Evolutionary conservation across 2,329 filamentous ascomycete species (phyloP).

Genomic region (Neurospora sp.): DNA sequence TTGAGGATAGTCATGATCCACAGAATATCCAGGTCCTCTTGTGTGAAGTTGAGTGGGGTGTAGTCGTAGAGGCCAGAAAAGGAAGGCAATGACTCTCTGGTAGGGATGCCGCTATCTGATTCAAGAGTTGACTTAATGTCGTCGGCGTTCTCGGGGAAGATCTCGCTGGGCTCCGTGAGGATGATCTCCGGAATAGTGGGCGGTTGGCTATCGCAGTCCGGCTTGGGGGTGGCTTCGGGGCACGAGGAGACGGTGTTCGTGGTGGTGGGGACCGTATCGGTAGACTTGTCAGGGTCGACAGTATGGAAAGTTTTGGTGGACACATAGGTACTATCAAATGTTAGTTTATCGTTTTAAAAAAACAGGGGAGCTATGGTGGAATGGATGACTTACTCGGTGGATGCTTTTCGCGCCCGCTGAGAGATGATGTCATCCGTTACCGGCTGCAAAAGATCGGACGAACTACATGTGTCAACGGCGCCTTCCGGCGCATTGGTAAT

Average conservation of each 20-base stretch:
- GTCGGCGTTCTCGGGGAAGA: background rate
- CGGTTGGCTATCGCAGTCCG: background rate
- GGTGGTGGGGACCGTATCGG: background rate
- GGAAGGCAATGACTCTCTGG: accelerated
- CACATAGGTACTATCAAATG: background rate
- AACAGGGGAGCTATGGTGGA: background rate
- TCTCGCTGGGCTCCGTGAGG: background rate
- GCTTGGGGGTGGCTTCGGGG: background rate
- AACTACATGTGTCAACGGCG: accelerated
- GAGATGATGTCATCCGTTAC: background rate
- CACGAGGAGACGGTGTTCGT: background rate
- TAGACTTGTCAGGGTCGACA: background rate
- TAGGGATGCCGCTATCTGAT: background rate
- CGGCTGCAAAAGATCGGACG: background rate
- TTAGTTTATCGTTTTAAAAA: background rate
- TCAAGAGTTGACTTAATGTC: background rate
- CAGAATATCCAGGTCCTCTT: accelerated
- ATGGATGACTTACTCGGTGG: background rate
- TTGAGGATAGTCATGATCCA: background rate
- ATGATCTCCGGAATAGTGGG: background rate
- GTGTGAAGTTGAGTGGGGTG: accelerated
- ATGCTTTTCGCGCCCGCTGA: background rate
- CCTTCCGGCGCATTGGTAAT: background rate
- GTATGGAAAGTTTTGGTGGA: background rate
- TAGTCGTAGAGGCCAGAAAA: background rate